Conservation (phyloP, 2,329 filamentous ascomycete species). For the Fusarium graminum region DNA sequence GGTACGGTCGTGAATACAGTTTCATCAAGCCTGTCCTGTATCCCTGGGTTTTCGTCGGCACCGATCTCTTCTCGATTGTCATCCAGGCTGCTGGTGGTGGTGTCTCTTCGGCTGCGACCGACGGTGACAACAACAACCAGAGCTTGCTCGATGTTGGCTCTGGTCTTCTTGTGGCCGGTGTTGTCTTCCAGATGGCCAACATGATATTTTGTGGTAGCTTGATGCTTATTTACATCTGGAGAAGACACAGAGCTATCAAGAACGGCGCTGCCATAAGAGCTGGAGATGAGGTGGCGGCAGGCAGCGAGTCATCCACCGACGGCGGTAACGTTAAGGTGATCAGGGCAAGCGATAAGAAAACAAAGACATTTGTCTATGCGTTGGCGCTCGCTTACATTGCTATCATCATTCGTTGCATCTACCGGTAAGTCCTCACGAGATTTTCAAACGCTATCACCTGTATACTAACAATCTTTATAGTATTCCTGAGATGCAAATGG, state of each 20-base stretch:
- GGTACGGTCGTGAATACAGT: slow-evolving; percentile 55
- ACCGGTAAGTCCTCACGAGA: slow-evolving; percentile 17
- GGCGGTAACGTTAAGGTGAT: slow-evolving; percentile 4
- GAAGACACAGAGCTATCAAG: slow-evolving; percentile 32
- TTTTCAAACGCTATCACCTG: rapidly evolving
- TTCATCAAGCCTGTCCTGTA: slow-evolving; percentile 58
- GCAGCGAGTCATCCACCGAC: slow-evolving; percentile 4
- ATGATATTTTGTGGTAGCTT: slow-evolving; percentile 44
- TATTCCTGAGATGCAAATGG: slow-evolving; percentile 43
- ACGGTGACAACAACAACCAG: slow-evolving; percentile 21
- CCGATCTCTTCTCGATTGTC: slow-evolving; percentile 57
- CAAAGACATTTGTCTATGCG: slow-evolving; percentile 33
- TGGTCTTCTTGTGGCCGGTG: slow-evolving; percentile 41
- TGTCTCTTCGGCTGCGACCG: slow-evolving; percentile 34
- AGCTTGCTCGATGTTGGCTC: slow-evolving; percentile 32
- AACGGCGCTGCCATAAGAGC: slow-evolving; percentile 15
- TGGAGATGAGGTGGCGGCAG: slow-evolving; percentile 1
- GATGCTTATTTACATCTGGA: slow-evolving; percentile 45
- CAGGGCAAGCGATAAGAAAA: slow-evolving; percentile 36
- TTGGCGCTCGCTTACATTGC: slow-evolving; percentile 28
- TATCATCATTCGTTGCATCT: slow-evolving; percentile 41
- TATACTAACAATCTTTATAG: background rate
- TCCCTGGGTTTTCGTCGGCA: slow-evolving; percentile 63
- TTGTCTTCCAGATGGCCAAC: slow-evolving; percentile 44
- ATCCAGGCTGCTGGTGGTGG: slow-evolving; percentile 45